These are phyloP conservation scores for Cladobotryum protrusum DNA, from an alignment of 2,329 filamentous ascomycete species.

Conservation along the genomic window DNA sequence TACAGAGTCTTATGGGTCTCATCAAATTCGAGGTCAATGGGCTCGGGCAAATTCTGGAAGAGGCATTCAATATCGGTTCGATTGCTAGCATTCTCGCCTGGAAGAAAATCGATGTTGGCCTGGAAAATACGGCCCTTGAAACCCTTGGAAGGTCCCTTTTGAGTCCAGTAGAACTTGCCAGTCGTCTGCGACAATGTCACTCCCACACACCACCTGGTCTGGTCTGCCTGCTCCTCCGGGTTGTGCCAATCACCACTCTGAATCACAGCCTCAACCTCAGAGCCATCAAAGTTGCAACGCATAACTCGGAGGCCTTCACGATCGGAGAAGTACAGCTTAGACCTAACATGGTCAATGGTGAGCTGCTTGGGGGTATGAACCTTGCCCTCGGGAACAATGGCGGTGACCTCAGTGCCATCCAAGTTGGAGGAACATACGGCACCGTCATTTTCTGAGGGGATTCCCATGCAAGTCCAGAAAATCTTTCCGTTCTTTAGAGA, in stretches of 20 bases:
- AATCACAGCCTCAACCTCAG: slow-evolving; percentile 33
- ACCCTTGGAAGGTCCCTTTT: slow-evolving; percentile 50
- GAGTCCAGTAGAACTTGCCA: slow-evolving; percentile 52
- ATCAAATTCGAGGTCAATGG: slow-evolving; percentile 53
- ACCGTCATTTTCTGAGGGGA: slow-evolving; percentile 33
- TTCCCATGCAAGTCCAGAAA: slow-evolving; percentile 48
- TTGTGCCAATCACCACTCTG: slow-evolving; percentile 24
- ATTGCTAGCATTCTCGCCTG: slow-evolving; percentile 26
- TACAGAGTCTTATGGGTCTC: slow-evolving; percentile 39
- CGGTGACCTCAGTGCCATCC: slow-evolving; percentile 40
- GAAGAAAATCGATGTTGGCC: slow-evolving; percentile 35
- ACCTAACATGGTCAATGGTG: slow-evolving; percentile 20
- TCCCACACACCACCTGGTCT: slow-evolving; percentile 46
- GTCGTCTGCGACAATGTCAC: slow-evolving; percentile 38
- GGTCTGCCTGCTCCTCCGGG: slow-evolving; percentile 10
- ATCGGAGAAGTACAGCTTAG: slow-evolving; percentile 37
- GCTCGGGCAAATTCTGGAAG: slow-evolving; percentile 43
- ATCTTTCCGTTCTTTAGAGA: slow-evolving; percentile 27
- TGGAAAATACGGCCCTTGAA: slow-evolving; percentile 46
- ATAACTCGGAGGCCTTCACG: slow-evolving; percentile 38
- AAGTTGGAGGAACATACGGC: slow-evolving; percentile 39
- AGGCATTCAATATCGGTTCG: slow-evolving; percentile 39
- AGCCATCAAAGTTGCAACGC: slow-evolving; percentile 35
- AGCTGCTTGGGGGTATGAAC: slow-evolving; percentile 46
- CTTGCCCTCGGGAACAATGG: slow-evolving; percentile 36